Conservation (phyloP, 768 basidiomycete species). For the Lactarius tabidus region DNA sequence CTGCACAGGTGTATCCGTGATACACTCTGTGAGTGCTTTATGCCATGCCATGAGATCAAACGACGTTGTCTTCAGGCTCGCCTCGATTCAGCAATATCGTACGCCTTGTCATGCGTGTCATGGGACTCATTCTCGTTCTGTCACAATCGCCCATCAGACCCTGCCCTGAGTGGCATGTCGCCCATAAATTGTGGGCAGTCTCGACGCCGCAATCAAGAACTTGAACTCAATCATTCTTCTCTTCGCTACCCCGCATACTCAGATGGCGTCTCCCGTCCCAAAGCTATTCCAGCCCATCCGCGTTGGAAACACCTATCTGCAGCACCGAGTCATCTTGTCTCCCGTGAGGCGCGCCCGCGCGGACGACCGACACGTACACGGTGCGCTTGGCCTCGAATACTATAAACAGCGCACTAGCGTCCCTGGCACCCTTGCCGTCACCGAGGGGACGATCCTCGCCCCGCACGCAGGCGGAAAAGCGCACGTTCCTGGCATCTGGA, state of each 20-base stretch:
- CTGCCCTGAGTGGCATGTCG: not conserved
- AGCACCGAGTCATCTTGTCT: constrained; percentile 51
- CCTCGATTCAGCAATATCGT: too few relatives aligned
- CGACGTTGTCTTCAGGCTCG: too few relatives aligned
- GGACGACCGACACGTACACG: constrained; percentile 34
- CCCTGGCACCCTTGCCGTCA: constrained; percentile 52
- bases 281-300: constrained; percentile 45
- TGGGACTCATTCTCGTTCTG: too few relatives aligned
- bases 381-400: constrained; percentile 39
- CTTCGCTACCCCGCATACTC: not conserved
- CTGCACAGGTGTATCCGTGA: too few relatives aligned
- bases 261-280: not conserved
- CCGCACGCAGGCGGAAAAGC: constrained; percentile 44
- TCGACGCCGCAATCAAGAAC: not conserved
- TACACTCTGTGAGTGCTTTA: too few relatives aligned
- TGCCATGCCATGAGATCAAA: too few relatives aligned
- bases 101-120: too few relatives aligned
- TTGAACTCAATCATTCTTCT: not conserved
- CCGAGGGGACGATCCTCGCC: constrained; percentile 56
- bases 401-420: constrained; percentile 45
- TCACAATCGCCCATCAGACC: too few relatives aligned
- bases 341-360: constrained; percentile 49
- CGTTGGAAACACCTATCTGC: constrained; percentile 40
- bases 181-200: not conserved
- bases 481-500: constrained; percentile 49